These are phyloP conservation scores for Exserohilum rostratum DNA, from an alignment of 2,329 filamentous ascomycete species.

Conservation along the genomic window DNA sequence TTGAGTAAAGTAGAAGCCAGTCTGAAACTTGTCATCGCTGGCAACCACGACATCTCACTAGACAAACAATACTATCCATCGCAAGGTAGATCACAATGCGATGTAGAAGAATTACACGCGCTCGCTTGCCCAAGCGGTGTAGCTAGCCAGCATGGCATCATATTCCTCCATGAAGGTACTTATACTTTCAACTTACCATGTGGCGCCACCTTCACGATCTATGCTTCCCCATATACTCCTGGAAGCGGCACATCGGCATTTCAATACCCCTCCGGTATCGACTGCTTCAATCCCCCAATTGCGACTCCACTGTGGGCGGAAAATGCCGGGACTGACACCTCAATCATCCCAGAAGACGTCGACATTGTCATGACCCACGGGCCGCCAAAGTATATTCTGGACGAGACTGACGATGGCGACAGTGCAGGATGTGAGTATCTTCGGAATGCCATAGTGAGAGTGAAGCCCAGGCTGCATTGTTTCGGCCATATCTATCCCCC, in stretches of 20 bases:
- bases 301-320: slow-evolving; percentile 24
- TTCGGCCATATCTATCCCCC: slow-evolving; percentile 65
- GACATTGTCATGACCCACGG: slow-evolving; percentile 67
- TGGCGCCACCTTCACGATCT: slow-evolving; percentile 58
- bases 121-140: slow-evolving; percentile 47
- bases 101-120: slow-evolving; percentile 12
- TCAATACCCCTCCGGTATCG: slow-evolving; percentile 55
- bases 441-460: slow-evolving; percentile 53
- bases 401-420: slow-evolving; percentile 43
- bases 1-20: slow-evolving; percentile 57
- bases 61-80: slow-evolving; percentile 50
- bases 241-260: slow-evolving; percentile 62
- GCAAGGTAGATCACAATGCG: slow-evolving; percentile 33
- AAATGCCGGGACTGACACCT: slow-evolving; percentile 23
- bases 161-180: slow-evolving; percentile 60
- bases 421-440: slow-evolving; percentile 62
- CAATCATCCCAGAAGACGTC: slow-evolving; percentile 45
- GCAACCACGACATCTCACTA: slow-evolving; percentile 66
- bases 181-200: slow-evolving; percentile 54
- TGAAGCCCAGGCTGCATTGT: slow-evolving; percentile 60
- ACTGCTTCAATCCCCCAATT: slow-evolving; percentile 56
- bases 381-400: slow-evolving; percentile 59
- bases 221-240: slow-evolving; percentile 59
- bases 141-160: slow-evolving; percentile 53
- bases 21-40: slow-evolving; percentile 65